Evolutionary conservation across 2,329 filamentous ascomycete species (phyloP).

Genomic region (Aspergillus sp.): DNA sequence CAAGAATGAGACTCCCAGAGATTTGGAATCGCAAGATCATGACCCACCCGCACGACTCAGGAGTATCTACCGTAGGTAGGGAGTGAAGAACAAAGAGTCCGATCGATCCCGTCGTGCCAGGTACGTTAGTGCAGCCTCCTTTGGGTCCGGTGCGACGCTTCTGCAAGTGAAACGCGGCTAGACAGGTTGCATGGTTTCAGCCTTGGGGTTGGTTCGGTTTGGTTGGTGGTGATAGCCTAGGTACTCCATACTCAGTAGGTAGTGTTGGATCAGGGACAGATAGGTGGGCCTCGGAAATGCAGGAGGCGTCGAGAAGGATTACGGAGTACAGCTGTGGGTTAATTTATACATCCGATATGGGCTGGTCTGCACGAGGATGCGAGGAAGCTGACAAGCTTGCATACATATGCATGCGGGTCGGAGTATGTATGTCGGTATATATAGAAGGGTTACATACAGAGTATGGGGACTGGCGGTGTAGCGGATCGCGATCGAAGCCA

Average conservation of each 20-base stretch:
- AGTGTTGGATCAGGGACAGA: background rate
- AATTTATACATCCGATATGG: background rate
- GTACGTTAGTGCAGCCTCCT: background rate
- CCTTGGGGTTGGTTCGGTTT: background rate
- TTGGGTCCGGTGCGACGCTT: background rate
- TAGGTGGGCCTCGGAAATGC: no score
- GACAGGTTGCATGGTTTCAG: background rate
- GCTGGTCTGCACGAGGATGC: background rate
- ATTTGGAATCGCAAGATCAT: no score
- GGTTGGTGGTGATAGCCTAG: background rate
- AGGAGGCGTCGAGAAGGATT: background rate
- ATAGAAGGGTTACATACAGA: no score
- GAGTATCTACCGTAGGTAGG: no score
- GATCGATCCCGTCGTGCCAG: no score
- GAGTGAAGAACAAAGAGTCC: no score
- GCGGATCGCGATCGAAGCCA: no score
- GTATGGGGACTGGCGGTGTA: no score
- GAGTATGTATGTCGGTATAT: background rate
- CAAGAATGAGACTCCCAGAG: no score
- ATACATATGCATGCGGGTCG: background rate
- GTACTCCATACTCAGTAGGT: background rate
- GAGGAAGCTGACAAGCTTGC: background rate
- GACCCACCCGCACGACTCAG: no score
- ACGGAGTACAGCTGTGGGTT: background rate
- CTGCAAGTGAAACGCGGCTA: background rate